A percentile compares a stretch with the other conserved stretches of the same genome.
These are phyloP conservation scores for Drosera capensis DNA, from an alignment of 148 eudicot genomes.

Conservation along the genomic window DNA sequence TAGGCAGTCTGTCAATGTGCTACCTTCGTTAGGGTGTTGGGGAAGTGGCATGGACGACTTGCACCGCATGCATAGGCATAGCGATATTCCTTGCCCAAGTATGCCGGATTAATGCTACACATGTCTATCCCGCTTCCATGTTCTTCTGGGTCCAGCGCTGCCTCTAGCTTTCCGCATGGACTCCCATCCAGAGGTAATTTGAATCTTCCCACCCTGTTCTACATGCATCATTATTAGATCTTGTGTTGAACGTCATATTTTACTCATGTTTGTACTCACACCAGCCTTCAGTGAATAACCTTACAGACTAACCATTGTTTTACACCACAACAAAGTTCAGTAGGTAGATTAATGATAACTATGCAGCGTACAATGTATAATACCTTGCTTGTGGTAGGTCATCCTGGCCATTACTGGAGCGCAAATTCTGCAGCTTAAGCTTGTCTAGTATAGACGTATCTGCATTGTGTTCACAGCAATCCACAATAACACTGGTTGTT, in stretches of 20 bases:
- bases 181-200: constrained; percentile 74
- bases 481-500: constrained; percentile 55
- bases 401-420: constrained; percentile 47
- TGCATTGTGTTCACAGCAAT: constrained; percentile 88
- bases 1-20: not conserved
- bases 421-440: constrained; percentile 54
- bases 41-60: constrained; percentile 85
- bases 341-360: too few relatives aligned
- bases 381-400: constrained; percentile 92
- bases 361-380: not conserved
- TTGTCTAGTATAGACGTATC: constrained; percentile 77
- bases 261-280: too few relatives aligned
- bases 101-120: constrained; percentile 84
- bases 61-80: constrained; percentile 98
- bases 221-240: too few relatives aligned
- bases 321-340: too few relatives aligned
- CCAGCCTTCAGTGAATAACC: too few relatives aligned
- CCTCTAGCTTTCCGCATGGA: constrained; percentile 60
- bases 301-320: too few relatives aligned
- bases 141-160: constrained; percentile 72
- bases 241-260: too few relatives aligned
- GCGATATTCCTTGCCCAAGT: constrained; percentile 64
- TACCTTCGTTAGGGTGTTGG: constrained; percentile 97
- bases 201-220: constrained; percentile 90
- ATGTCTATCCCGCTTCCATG: constrained; percentile 94